These are phyloP conservation scores for Erythrophleum ivorense DNA, from an alignment of 331 rosid genomes.

Conservation along the genomic window DNA sequence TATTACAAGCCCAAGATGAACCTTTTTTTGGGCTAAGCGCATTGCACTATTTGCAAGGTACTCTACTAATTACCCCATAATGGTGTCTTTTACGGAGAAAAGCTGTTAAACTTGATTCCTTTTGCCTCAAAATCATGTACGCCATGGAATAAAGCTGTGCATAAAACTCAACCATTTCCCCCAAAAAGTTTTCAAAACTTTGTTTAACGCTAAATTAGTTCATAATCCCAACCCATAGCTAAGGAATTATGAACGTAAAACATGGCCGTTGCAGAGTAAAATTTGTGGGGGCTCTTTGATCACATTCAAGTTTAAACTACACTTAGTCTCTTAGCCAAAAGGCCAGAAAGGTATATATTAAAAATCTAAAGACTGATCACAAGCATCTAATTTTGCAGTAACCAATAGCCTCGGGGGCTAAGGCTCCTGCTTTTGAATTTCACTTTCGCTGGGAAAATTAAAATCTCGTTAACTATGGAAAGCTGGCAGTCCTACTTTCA, in stretches of 20 bases:
- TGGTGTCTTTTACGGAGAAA: slow-evolving; percentile 53
- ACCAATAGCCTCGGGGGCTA: neutral
- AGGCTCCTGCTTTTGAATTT: slow-evolving; percentile 14
- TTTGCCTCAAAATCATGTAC: slow-evolving; percentile 73
- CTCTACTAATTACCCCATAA: slow-evolving; percentile 81
- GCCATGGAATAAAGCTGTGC: slow-evolving; percentile 61
- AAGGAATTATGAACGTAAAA: neutral
- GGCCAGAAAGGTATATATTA: neutral
- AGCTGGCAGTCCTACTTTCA: slow-evolving; percentile 26
- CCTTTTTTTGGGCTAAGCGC: slow-evolving; percentile 52
- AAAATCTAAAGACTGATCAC: slow-evolving; percentile 14
- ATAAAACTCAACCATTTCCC: slow-evolving; percentile 31
- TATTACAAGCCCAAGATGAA: slow-evolving; percentile 53
- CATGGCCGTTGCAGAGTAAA: slow-evolving; percentile 36
- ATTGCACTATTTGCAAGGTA: slow-evolving; percentile 59
- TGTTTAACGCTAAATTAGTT: slow-evolving; percentile 6
- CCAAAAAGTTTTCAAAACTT: neutral
- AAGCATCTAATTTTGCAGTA: slow-evolving; percentile 3
- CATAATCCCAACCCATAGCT: neutral
- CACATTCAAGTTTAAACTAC: neutral
- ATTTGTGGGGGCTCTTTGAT: neutral
- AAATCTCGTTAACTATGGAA: slow-evolving; percentile 22
- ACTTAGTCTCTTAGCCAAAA: neutral
- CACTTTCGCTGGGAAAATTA: slow-evolving; percentile 34
- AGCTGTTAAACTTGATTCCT: slow-evolving; percentile 70